Base-by-base conservation (phyloP, 345 rosid genomes). In the Lumnitzera racemosa region DNA sequence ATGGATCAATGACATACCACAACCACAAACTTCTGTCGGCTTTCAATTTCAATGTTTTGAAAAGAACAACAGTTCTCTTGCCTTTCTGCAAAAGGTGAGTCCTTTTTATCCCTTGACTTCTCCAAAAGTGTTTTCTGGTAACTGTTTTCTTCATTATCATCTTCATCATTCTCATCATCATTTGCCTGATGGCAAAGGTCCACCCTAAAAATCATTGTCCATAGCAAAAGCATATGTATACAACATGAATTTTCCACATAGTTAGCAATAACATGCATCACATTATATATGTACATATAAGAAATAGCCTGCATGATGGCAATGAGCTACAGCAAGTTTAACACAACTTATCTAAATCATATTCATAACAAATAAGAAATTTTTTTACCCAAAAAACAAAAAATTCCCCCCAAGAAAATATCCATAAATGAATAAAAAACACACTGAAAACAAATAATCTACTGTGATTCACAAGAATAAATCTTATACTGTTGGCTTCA, bases 181-280 rank as follows among this genome's bases (percentile, higher is more conserved):
- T 67, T 76, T 63, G 80, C 82, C 79, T 83, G 84, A 83, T 83
- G 89, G 78, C 89, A 83, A 71, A 83, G 83, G 78, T 83, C 86
- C 67, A 83, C 79, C 89, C 89, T 83, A 78, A 70, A 80, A 73
- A 80, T 61, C 80, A 75, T 71, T 61, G 65, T 66, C 69, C 80
- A 71, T 60, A 56, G 69, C 55, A 52, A 24, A 50, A 68, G 68
- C 60, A 65, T 55, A 68, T 58, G 61, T 57, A 53, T 59, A 55
- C 55, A 61, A 55, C 67, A 61, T 72, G 59, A 68, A 67, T 61
- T 36, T 36, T 36, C 10, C 51, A 64, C 46, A 17, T n/a, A 25
- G 41, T 20, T 5, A 51, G 15, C 27, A 50, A 50, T 4, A 12
- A 50, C 23, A 50, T 50, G 53, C 5, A 50, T 14, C 13, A 50